Evolutionary conservation across 192 early-diverging fungal genomes (phyloP), one percentile per base, ranked within the genome.

Genomic region (Coemansia javaensis): DNA sequence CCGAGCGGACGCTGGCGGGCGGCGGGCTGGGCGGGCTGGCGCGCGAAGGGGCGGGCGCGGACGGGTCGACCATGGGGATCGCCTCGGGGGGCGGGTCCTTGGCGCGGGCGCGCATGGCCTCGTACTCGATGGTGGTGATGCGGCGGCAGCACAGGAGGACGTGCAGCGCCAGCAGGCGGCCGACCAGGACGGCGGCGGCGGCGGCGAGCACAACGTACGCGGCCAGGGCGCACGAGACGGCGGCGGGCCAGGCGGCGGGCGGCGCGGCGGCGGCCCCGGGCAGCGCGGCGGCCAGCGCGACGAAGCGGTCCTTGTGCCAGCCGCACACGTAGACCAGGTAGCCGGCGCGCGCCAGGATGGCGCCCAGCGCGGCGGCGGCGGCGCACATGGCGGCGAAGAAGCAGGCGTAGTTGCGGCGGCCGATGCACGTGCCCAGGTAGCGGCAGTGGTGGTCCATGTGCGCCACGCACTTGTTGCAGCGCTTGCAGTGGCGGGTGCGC

Each of bases 391-490:
- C 41, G 7, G 55, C 36, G 28, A 66, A 60, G 22, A 77, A 70
- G 17, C 34, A 59, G 11, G 41, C n/a, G 37, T 62, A 61, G 50
- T 65, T 61, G 30, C 53, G 38, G 0, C 12, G 24, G 15, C 51
- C 63, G 5, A 77, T 43, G 23, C 67, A 68, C 1, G 63, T 62
- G 25, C 63, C 66, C 31, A 77, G 67, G 50, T 53, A 62, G 14
- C 63, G 40, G 53, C 58, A 68, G 43, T 68, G 58, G 44, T 60
- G 65, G 35, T 68, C 58, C 14, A 50, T 43, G 11, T 34, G 18
- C 4, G 51, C 50, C 21, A 77, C 59, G 40, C 75, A 77, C 32
- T 70, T 70, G 52, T 70, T 70, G 60, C 75, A 77, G 13, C 67
- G 58, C 56, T 77, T 77, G 49, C 75, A 77, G 43, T 77, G 75